phyloP scores from a whole-genome alignment of 1,284 basidiomycete genomes.

The Flammula alnicola region DNA sequence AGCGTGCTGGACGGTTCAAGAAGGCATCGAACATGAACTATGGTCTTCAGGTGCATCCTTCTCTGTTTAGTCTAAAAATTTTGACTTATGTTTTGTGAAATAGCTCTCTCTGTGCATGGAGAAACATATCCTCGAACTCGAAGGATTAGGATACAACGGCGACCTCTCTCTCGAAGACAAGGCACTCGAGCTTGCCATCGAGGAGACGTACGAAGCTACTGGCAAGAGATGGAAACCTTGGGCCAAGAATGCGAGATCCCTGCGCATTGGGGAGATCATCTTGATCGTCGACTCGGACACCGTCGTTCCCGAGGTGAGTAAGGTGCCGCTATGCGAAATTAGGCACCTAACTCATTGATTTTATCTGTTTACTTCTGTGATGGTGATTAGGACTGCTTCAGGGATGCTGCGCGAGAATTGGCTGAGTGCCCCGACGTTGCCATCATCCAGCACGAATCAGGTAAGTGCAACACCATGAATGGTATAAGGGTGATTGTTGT shows the following conservation, averaged over 20 bases:
- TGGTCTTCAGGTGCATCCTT: constrained; percentile 50
- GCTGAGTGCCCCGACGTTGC: constrained; percentile 78
- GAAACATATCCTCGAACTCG: constrained; percentile 62
- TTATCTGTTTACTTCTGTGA: too few relatives aligned
- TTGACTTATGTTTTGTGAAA: constrained; percentile 1
- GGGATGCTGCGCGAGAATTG: constrained; percentile 84
- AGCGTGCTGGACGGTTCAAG: constrained; percentile 89
- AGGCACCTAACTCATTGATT: constrained; percentile 6
- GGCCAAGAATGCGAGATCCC: constrained; percentile 63
- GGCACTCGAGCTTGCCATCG: constrained; percentile 67
- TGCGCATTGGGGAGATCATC: constrained; percentile 68
- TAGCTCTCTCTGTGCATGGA: constrained; percentile 76
- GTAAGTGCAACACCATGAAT: constrained; percentile 31
- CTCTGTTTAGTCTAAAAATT: neutral
- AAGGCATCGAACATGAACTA: constrained; percentile 93
- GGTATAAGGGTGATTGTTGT: neutral
- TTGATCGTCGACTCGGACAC: constrained; percentile 83
- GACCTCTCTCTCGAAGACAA: constrained; percentile 56
- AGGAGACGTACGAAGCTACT: constrained; percentile 66
- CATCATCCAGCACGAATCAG: constrained; percentile 84
- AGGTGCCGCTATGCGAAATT: constrained; percentile 7
- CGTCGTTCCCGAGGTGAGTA: constrained; percentile 71
- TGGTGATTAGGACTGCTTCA: constrained; percentile 82
- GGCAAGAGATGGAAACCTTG: constrained; percentile 62
- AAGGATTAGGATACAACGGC: constrained; percentile 43